Evolutionary conservation across 495 filamentous ascomycete genomes (phyloP).

Genomic region (Clohesyomyces aquaticus): DNA sequence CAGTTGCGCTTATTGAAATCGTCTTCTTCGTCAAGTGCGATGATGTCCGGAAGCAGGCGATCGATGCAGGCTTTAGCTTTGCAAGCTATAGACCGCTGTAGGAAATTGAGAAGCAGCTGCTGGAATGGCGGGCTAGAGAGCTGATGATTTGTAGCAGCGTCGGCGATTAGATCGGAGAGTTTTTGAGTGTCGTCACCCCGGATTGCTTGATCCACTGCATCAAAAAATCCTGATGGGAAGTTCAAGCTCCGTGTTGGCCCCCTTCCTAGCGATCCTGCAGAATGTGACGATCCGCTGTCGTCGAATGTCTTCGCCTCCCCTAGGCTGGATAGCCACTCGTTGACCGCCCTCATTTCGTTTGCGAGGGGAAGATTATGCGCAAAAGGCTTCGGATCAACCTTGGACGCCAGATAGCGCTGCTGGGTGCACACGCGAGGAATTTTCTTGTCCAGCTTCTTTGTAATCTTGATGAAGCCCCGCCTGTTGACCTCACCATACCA

Average conservation of each 20-base stretch:
- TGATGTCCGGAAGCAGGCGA: constrained; percentile 67
- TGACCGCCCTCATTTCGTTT: constrained; percentile 73
- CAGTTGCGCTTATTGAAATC: constrained; percentile 95
- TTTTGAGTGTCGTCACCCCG: constrained; percentile 69
- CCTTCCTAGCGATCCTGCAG: constrained; percentile 70
- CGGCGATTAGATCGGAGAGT: constrained; percentile 62
- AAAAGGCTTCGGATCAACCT: constrained; percentile 84
- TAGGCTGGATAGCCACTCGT: constrained; percentile 85
- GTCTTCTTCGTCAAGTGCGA: constrained; percentile 77
- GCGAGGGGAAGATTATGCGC: constrained; percentile 72
- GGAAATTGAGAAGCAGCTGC: constrained; percentile 71
- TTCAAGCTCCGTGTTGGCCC: constrained; percentile 70
- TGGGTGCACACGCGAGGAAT: constrained; percentile 71
- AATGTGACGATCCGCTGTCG: constrained; percentile 71
- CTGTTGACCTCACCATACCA: constrained; percentile 99
- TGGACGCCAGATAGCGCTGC: constrained; percentile 78
- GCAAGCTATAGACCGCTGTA: constrained; percentile 81
- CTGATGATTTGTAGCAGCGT: constrained; percentile 57
- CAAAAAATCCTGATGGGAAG: constrained; percentile 66
- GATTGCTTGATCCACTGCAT: constrained; percentile 76
- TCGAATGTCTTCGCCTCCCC: constrained; percentile 71
- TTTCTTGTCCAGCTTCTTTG: constrained; percentile 96
- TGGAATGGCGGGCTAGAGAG: constrained; percentile 56
- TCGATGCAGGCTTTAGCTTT: constrained; percentile 68
- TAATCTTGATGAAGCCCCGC: constrained; percentile 94